Evolutionary conservation across 2,329 filamentous ascomycete genomes (phyloP).

Genomic region (Apiospora phragmitis): DNA sequence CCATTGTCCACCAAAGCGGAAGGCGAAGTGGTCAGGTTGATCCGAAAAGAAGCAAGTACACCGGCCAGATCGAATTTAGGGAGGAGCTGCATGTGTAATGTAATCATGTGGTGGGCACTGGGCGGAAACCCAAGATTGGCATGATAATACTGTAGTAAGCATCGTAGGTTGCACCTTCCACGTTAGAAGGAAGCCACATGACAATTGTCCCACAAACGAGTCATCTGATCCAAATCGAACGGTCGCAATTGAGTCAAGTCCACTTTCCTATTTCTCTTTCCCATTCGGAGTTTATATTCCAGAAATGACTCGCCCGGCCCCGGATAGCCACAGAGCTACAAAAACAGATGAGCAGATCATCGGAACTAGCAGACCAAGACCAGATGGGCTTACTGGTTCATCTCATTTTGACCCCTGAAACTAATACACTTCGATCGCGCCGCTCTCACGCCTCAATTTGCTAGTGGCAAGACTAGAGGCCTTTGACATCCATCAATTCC

Average conservation of each 20-base stretch:
- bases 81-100: not conserved
- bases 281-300: not conserved
- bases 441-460: not conserved
- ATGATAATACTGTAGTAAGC: not conserved
- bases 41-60: not conserved
- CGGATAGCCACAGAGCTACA: not conserved
- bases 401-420: not conserved
- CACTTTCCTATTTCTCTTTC: not conserved
- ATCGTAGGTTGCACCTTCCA: not conserved
- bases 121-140: not conserved
- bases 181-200: not conserved
- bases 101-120: not conserved
- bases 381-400: not conserved
- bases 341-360: not conserved
- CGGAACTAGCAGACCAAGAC: not conserved
- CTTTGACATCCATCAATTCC: not conserved
- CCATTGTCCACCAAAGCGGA: not conserved
- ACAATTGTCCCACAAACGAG: not conserved
- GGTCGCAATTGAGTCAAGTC: not conserved
- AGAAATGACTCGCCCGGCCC: not conserved
- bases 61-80: rapidly evolving
- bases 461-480: not conserved
- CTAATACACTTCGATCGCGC: not conserved
- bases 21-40: not conserved
- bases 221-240: not conserved